Evolutionary conservation across 768 basidiomycete species (phyloP), one percentile per base, ranked within the genome.

Genomic region (Pulveroboletus ravenelii): DNA sequence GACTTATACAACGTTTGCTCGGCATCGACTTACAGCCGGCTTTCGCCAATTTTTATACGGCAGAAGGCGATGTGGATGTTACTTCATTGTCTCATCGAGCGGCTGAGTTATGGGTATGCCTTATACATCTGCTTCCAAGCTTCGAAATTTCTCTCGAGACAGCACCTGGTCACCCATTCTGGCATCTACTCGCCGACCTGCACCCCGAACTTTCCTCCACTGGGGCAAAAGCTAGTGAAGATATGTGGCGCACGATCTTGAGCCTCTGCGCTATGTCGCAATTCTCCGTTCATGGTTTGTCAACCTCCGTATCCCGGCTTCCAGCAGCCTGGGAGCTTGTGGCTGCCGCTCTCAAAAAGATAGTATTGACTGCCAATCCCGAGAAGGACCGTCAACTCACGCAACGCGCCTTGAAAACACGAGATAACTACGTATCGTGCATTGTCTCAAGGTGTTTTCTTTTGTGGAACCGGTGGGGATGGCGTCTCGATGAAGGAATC

Each of bases 381-480:
- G 67, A 70, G 34, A 51, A 69, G 12, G 80, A 84, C n/a, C 59
- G 65, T 31, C 53, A 46, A 13, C 61, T 76, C 10, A 64, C 74
- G 1, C 59, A 48, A 12, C 62, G 68, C 1, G 72, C 60, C 18
- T 60, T 84, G 5, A 69, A 72, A 47, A 78, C 79, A 48, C 79
- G 84, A 15, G 89, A 93, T 62, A 67, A 74, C 8, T 94, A 93
- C 61, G 70, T 92, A 48, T 78, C 78, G 10, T 67, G 85, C 7
- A 71, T 95, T 47, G 75, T 85, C 30, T 75, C 77, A 0, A 79
- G 94, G 13, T 92, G 89, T 64, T 78, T 87, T 48, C 70, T 81
- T n/a, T 67, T 98, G 39, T 82, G 77, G 60, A 74, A 77, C 27
- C 73, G 75, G n/a, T 96, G 93, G 90, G 63, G 73, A 23, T 97